Evolutionary conservation across 176 grass and related monocot species (phyloP), one percentile per base, ranked within the genome.

Genomic region (Oryza glaberrima): DNA sequence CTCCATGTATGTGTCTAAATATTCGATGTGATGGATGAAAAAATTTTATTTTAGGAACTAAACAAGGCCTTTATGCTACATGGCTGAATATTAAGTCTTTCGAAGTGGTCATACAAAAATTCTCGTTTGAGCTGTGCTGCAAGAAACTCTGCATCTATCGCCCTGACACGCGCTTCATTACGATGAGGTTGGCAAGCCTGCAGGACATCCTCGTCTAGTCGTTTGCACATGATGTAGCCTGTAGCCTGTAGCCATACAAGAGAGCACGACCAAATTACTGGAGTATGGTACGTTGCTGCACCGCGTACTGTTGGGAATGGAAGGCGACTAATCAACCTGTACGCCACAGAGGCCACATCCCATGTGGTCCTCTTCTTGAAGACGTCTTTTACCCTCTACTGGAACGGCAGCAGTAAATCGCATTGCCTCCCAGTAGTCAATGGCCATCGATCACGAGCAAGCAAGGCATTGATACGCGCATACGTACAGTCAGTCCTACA

Each of bases 321-420:
- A 51, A 67, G 20, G 1, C 2, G 30, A 3, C 38, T 26, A 19
- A 66, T 17, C 19, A 35, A 74, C 28, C 4, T 83, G 60, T 83
- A 75, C 11, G 28, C 71, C 13, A 34, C 5, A 22, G 71, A 75
- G 74, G 60, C 40, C 43, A 22, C 60, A 73, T 26, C 32, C 83
- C 83, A 77, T 60, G 65, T 85, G 83, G 35, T 41, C 48, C 38
- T 5, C 19, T 65, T 65, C 12, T 63, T 63, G 58, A 63, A n/a
- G 7, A 23, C n/a, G 20, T 23, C 58, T 23, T 63, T 63, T 63
- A 63, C 58, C 58, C 58, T 63, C 58, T 63, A n/a, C 58, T 23
- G 19, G 5, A 58, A 58, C 19, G 54, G 9, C 58, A 3, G 58
- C n/a, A 63, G 20, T 63, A 63, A 63, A 63, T 63, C 58, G 20